phyloP scores from a whole-genome alignment of 2,329 filamentous ascomycete genomes.

The Alternaria viburni region DNA sequence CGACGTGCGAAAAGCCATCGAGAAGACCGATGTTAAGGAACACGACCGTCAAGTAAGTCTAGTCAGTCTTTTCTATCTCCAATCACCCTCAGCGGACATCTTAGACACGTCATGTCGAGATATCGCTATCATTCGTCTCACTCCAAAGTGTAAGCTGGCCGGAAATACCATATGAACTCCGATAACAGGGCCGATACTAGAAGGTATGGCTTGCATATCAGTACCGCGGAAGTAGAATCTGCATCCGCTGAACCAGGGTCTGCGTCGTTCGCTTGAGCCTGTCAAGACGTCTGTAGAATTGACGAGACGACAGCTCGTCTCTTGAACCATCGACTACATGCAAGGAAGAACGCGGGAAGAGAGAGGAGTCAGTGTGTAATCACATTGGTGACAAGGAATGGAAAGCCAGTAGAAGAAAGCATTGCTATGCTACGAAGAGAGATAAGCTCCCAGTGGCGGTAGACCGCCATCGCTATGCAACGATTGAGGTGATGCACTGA shows the following conservation, averaged over 20 bases:
- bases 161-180: not conserved
- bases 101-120: not conserved
- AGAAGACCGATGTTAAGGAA: not conserved
- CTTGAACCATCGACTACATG: not conserved
- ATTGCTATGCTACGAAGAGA: not conserved
- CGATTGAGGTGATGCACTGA: not conserved
- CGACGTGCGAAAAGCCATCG: not conserved
- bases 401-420: not conserved
- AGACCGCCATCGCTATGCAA: not conserved
- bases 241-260: not conserved
- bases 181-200: not conserved
- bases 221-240: not conserved
- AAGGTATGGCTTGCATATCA: not conserved
- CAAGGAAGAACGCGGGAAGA: not conserved
- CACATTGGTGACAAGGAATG: not conserved
- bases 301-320: not conserved
- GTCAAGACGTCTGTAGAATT: not conserved
- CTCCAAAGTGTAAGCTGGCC: not conserved
- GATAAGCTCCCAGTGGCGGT: not conserved
- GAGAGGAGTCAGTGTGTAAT: not conserved
- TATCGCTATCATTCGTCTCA: not conserved
- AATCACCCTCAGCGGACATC: rapidly evolving
- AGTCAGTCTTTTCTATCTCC: not conserved
- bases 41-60: not conserved
- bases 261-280: not conserved